Base-by-base conservation (phyloP, 2,329 filamentous ascomycete genomes). In the Plectosphaerella plurivora region DNA sequence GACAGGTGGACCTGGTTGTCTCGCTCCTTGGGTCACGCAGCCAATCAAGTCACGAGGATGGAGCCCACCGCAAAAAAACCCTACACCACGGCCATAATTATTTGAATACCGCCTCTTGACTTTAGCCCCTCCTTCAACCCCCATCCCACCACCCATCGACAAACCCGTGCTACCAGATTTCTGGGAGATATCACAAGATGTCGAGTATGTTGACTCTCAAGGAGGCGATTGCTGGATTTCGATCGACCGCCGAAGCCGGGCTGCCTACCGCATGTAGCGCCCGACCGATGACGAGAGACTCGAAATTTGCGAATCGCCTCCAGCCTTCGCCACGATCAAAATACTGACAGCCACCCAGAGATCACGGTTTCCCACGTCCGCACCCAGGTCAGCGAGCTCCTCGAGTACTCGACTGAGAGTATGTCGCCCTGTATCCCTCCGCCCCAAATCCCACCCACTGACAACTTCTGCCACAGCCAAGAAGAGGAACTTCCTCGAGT, bases 401-500 rank as follows among this genome's bases (percentile, higher is more conserved):
- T 99, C 69, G 87, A 96, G 71, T 97, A 97, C 88, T 96, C 89
- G 73, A 82, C 82, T 69, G 69, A 46, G 49, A 51, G 41, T 44
- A 44, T 18, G 41, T 44, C 16, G 9, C 18, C 14, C 37, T 39
- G 3, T 8, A 5, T 5, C 28, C 28, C 8, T 33, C 6, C 22
- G 28, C 28, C 6, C 15, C 12, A 15, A 5, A 18, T 86, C 96
- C 77, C 90, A n/a, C n/a, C n/a, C n/a, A n/a, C n/a, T n/a, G n/a
- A n/a, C n/a, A n/a, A n/a, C 33, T 36, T 8, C 8, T 36, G 33
- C 8, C 33, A 36, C 41, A 44, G 41, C 89, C 76, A 96, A 96
- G 88, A 96, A 96, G 89, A 83, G 91, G 68, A 96, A 96, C 86
- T 97, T 96, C 82, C 83, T 95, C 74, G 62, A 94, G 83, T 93